Conservation (phyloP, 129 eudicot species). For the Silybum marianum region DNA sequence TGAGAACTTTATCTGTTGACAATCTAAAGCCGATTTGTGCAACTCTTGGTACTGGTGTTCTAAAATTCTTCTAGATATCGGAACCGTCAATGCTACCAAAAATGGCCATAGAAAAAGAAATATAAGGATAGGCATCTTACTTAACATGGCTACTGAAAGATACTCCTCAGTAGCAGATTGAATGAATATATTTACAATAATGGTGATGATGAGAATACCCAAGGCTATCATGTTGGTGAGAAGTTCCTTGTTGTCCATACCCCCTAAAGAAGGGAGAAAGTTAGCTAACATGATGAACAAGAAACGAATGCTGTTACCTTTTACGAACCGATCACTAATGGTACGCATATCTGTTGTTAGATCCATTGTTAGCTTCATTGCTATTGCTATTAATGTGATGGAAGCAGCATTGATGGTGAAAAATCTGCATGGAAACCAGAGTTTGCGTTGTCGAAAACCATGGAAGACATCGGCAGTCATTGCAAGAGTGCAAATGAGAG, state of each 20-base stretch:
- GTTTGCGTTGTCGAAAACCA: slow-evolving; percentile 29
- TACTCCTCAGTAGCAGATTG: background rate
- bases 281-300: background rate
- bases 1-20: slow-evolving; percentile 7
- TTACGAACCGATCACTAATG: background rate
- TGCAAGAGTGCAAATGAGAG: slow-evolving; percentile 37
- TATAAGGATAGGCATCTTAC: background rate
- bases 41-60: slow-evolving; percentile 2
- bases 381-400: slow-evolving; percentile 33
- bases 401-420: slow-evolving; percentile 45
- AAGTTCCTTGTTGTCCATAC: slow-evolving; percentile 21
- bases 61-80: slow-evolving; percentile 13
- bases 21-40: background rate
- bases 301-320: too few relatives aligned
- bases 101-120: background rate
- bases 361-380: slow-evolving; percentile 43
- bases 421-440: slow-evolving; percentile 44
- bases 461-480: slow-evolving; percentile 34
- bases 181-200: background rate
- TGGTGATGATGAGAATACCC: slow-evolving; percentile 9
- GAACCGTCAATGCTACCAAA: slow-evolving; percentile 8
- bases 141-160: too few relatives aligned
- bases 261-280: slow-evolving; percentile 29
- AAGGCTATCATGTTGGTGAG: background rate
- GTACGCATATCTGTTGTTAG: background rate